Percentiles rank a stretch among this genome's conserved stretches.
phyloP scores from a whole-genome alignment of 2,329 filamentous ascomycete species.

The Diaporthe velutina region DNA sequence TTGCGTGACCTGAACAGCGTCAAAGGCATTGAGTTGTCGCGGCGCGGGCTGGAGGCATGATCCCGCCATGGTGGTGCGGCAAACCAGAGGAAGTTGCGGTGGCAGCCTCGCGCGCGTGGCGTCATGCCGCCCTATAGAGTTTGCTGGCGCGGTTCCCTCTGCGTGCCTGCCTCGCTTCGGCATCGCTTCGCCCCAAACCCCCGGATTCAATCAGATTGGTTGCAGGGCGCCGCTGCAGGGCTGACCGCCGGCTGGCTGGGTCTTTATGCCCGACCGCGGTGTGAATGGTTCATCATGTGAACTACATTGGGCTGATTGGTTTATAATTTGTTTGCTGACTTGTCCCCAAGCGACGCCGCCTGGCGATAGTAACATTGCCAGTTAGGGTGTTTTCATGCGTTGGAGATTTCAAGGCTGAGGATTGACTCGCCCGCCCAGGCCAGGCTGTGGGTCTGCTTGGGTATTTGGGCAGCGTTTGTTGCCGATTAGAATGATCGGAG shows the following conservation, averaged over 20 bases:
- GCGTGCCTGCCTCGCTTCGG: background rate
- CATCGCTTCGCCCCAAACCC: background rate
- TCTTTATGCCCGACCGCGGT: background rate
- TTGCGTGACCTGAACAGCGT: background rate
- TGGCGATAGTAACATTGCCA: slow-evolving; percentile 12
- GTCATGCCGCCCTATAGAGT: slow-evolving; percentile 27
- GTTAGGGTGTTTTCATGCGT: slow-evolving; percentile 5
- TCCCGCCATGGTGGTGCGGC: slow-evolving; percentile 26
- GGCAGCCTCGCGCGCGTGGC: slow-evolving; percentile 28
- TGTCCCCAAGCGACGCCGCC: slow-evolving; percentile 16
- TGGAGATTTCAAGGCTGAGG: slow-evolving; percentile 24
- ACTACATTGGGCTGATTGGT: background rate
- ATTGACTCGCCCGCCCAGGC: slow-evolving; percentile 4
- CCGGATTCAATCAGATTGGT: background rate
- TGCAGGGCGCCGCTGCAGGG: background rate
- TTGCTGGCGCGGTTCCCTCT: background rate
- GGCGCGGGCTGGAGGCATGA: slow-evolving; percentile 18
- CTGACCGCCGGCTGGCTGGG: background rate
- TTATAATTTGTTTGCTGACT: background rate
- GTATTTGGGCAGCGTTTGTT: background rate
- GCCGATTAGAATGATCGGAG: slow-evolving; percentile 19
- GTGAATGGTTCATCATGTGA: background rate
- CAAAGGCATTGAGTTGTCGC: slow-evolving; percentile 31
- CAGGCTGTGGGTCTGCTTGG: background rate
- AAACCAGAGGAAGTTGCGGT: background rate